Evolutionary conservation across 371 early-diverging fungal species (phyloP), one percentile per base, ranked within the genome.

Genomic region (Mucor irregularis): DNA sequence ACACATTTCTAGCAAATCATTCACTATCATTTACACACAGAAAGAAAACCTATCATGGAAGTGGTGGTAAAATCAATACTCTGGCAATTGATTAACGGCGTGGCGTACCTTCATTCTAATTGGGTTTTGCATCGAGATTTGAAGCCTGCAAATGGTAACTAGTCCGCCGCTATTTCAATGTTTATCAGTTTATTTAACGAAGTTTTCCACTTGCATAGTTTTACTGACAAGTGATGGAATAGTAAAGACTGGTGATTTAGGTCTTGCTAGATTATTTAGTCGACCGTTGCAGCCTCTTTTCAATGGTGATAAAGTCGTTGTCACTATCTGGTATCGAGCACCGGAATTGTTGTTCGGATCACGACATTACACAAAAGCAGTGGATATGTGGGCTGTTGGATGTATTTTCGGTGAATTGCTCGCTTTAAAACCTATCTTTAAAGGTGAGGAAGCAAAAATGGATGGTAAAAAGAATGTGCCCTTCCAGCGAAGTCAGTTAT

Each of bases 321-420:
- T 98, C 4, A 99, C 99, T 0, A 90, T 96, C 38, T 97, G 97
- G 97, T 99, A 99, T 69, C 85, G 99, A 33, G 87, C 98, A 1
- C 98, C 98, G 0, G 99, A 99, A 67, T 72, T 99, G 16, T 71
- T 99, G 21, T 77, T 95, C n/a, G 97, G 98, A 11, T 77, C 90
- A 2, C 76, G 91, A 16, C 92, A 95, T 66, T 98, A 99, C 66
- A 90, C 94, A 11, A 94, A 89, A 50, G 93, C 96, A 5, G 82
- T 99, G 14, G 92, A 90, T 69, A 89, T 97, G 69, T 98, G 98
- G 98, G 92, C 95, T 4, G 82, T 95, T 4, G 98, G 98, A 5
- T 97, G 96, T 60, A 96, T 98, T 29, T 94, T 95, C 80, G 97
- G 90, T 11, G 98, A 98, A 65, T 69, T 98, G 51, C 72, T 97